Evolutionary conservation across 768 basidiomycete species (phyloP), one percentile per base, ranked within the genome.

Genomic region (Grammothele lineata): DNA sequence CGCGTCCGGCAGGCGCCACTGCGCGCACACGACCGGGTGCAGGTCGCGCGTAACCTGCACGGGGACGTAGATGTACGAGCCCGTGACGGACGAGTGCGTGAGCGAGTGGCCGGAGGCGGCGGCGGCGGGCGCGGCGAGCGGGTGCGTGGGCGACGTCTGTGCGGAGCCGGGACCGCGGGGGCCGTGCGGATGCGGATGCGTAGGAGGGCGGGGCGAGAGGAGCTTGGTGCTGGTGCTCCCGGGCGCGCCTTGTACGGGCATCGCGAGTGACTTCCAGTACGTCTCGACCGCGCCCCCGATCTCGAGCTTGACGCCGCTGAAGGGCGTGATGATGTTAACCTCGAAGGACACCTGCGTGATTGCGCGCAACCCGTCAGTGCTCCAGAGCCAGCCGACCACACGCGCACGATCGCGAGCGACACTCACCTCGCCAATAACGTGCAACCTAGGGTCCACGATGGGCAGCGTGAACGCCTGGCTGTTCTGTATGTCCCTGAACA

Each of bases 201-300:
- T 7, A 7, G 27, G 27, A 14, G 58, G 50, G 18, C 62, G 57
- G 18, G 62, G 55, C 15, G 58, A 47, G 30, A 51, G 26, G 12
- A 54, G 45, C 42, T 50, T 59, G 12, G 60, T 44, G 23, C 59
- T 48, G 23, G 58, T 48, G 18, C 53, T 55, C 27, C 56, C 66
- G 14, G 67, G 62, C n/a, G n/a, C n/a, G 27, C 27, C 27, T 7
- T 7, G 7, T 14, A 58, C 62, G 12, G 78, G 72, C 17, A 70
- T 70, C 3, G 77, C 72, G 17, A 85, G 81, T 2, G 93, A 94
- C 69, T 97, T 98, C 96, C 96, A 99, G 65, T 99, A 99, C 0
- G 95, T 99, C 69, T 98, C 94, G 23, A 98, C 79, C 42, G 89
- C 83, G 21, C 96, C 95, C 19, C 93, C 94, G 45, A 97, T 87